These are phyloP conservation scores for Chrysoporthe cubensis DNA, from an alignment of 2,329 filamentous ascomycete genomes.

Conservation along the genomic window DNA sequence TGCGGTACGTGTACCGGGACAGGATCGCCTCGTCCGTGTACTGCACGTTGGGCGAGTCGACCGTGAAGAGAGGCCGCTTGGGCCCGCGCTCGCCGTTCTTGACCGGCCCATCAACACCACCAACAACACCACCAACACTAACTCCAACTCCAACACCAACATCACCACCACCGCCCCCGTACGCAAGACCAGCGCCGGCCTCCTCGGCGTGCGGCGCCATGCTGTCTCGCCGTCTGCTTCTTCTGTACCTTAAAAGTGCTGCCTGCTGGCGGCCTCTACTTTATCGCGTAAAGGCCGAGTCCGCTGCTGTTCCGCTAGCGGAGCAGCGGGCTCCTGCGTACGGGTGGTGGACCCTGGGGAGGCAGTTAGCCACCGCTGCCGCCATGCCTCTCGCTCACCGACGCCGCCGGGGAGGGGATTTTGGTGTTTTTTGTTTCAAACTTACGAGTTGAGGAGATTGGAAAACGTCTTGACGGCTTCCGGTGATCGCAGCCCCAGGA, in stretches of 20 bases:
- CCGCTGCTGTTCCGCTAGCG: constrained; percentile 82
- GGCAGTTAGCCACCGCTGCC: constrained; percentile 33
- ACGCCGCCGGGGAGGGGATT: no score
- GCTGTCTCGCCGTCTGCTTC: constrained; percentile 27
- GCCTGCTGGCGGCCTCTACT: constrained; percentile 36
- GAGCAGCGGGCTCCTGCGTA: constrained; percentile 96
- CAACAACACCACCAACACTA: constrained; percentile 28
- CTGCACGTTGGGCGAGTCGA: constrained; percentile 88
- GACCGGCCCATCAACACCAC: constrained; percentile 42
- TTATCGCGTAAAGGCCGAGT: constrained; percentile 64
- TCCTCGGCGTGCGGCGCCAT: constrained; percentile 93
- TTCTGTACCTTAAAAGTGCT: constrained; percentile 30
- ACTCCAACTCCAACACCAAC: constrained; percentile 31
- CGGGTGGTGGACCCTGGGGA: constrained; percentile 82
- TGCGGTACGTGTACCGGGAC: constrained; percentile 96
- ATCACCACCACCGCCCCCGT: constrained; percentile 60
- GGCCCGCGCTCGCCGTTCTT: constrained; percentile 51
- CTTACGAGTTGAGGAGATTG: constrained; percentile 96
- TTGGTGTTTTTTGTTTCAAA: constrained; percentile 28
- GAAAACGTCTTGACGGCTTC: constrained; percentile 91
- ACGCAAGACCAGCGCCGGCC: constrained; percentile 55
- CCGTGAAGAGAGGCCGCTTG: constrained; percentile 71
- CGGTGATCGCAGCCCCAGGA: constrained; percentile 59
- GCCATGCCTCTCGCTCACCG: no score
- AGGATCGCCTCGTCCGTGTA: constrained; percentile 89